Evolutionary conservation across 1,139 yeast genomes (phyloP).

Genomic region (Candida sp.): DNA sequence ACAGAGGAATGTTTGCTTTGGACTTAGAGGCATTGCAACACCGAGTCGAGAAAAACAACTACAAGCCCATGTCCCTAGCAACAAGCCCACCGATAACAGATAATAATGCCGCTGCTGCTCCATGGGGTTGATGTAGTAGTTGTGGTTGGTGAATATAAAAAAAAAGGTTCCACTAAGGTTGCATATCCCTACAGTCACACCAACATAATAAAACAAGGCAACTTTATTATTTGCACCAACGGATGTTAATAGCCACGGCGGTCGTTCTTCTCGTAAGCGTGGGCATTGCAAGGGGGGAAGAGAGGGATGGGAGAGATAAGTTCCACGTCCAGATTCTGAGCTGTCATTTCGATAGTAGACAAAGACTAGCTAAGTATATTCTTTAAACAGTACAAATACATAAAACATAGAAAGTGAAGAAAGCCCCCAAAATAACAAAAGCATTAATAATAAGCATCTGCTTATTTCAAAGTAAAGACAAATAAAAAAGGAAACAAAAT

Average conservation of each 20-base stretch:
- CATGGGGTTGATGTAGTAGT: not conserved
- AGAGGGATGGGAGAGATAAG: too few relatives aligned
- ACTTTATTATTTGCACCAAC: not conserved
- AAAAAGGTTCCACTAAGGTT: not conserved
- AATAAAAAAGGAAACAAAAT: not conserved
- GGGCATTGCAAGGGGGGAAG: too few relatives aligned
- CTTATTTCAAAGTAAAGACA: not conserved
- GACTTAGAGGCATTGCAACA: too few relatives aligned
- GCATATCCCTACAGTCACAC: not conserved
- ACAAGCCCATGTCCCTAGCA: too few relatives aligned
- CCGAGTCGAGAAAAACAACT: too few relatives aligned
- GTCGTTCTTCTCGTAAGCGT: too few relatives aligned
- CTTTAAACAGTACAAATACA: not conserved
- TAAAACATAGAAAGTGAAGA: not conserved
- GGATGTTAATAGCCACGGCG: not conserved
- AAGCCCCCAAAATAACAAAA: not conserved
- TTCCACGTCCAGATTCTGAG: too few relatives aligned
- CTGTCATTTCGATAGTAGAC: too few relatives aligned
- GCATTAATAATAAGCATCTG: not conserved
- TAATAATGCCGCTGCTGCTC: too few relatives aligned
- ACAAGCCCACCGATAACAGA: too few relatives aligned
- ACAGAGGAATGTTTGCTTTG: too few relatives aligned
- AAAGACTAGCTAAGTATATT: not conserved
- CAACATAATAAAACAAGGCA: not conserved
- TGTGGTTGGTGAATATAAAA: not conserved